Evolutionary conservation across 2,329 filamentous ascomycete species (phyloP), one percentile per base, ranked within the genome.

Genomic region (Bipolaris cookei): DNA sequence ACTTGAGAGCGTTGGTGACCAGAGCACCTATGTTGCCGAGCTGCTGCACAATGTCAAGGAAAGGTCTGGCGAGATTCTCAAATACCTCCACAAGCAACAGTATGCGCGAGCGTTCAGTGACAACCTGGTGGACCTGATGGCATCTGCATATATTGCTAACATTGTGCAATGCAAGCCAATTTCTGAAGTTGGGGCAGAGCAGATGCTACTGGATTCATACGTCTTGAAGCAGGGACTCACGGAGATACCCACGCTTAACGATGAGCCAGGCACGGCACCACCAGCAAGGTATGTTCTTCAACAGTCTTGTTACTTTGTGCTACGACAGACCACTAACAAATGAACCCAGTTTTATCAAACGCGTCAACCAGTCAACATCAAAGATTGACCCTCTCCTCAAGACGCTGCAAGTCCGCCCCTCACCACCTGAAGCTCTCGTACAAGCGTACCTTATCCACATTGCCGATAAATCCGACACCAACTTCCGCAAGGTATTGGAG

Each of bases 361-460:
- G 95, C 44, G 91, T 97, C 47, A 91, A 90, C 71, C 85, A 88
- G 58, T 89, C 86, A 71, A 95, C 97, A 83, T 87, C 87, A 56
- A 91, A 92, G 65, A 88, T 98, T 63, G 94, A 98, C 70, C 90
- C 92, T 0, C 85, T 99, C 20, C 88, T 99, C 68, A 99, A 99
- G 78, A 98, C 95, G 2, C 85, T 99, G 3, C 95, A 99, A 81
- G 94, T 99, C 45, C 91, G 91, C 25, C 88, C 93, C 2, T 91
- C 90, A 4, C 95, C 95, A 0, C 90, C 94, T 0, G 95, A 99
- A 80, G 94, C 91, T 1, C 86, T 99, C 3, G 93, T 99, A 0
- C 94, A 98, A 79, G 95, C 95, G 32, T 99, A 99, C 75, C 87
- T 99, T 32, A 96, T 98, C 76, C 95, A 98, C 78, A 95, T 99